These are phyloP conservation scores for Ogataea naganishii DNA, from an alignment of 805 yeast species.

Conservation along the genomic window DNA sequence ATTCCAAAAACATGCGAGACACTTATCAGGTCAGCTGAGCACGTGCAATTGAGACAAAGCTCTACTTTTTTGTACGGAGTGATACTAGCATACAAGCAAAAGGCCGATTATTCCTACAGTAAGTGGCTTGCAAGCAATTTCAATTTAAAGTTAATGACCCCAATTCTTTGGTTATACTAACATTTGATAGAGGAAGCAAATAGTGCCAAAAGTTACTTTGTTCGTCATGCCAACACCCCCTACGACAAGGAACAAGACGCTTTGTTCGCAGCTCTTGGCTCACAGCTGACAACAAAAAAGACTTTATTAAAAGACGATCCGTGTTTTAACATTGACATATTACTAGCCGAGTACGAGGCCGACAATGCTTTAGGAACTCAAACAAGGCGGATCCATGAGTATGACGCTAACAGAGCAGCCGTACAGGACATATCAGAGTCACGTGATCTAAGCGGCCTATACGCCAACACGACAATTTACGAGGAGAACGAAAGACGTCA, in stretches of 20 bases:
- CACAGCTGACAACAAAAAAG: constrained; percentile 1
- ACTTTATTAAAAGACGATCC: constrained; percentile 28
- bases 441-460: neutral
- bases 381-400: neutral
- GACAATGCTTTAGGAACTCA: neutral
- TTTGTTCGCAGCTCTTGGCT: neutral
- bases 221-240: no score
- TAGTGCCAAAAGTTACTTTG: no score
- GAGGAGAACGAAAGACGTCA: constrained; percentile 7
- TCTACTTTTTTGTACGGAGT: constrained; percentile 42
- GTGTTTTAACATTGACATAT: constrained; percentile 19
- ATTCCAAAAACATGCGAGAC: constrained; percentile 34
- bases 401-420: no score
- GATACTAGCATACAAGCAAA: constrained; percentile 37
- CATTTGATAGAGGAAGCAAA: constrained; percentile 10
- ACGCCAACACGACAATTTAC: neutral
- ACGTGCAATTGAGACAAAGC: constrained; percentile 23
- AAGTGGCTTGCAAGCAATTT: constrained; percentile 7
- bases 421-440: neutral
- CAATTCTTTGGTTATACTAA: neutral
- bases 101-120: constrained; percentile 35
- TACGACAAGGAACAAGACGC: no score
- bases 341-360: constrained; percentile 1
- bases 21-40: constrained; percentile 12
- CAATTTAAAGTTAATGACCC: no score